Evolutionary conservation across 2,329 filamentous ascomycete species (phyloP).

Genomic region (Microthyrium microscopicum): DNA sequence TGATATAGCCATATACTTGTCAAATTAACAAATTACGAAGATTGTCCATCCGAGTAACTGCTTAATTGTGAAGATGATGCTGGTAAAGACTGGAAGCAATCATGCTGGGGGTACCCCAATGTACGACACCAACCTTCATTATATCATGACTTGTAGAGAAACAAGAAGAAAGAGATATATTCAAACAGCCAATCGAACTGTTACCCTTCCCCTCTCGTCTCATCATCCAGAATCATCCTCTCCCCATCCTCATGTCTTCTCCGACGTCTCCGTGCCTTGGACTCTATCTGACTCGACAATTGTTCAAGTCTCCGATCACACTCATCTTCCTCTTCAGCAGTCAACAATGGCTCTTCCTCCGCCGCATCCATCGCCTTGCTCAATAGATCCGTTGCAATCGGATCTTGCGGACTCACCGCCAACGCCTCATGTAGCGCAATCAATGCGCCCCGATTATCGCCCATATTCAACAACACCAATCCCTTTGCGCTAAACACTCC

Average conservation of each 20-base stretch:
- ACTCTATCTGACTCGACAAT: conserved; percentile 12
- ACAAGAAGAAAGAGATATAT: too few relatives aligned
- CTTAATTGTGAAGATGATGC: too few relatives aligned
- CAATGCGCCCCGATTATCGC: conserved; percentile 59
- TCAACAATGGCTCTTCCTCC: conserved; percentile 11
- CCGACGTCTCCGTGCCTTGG: conserved; percentile 35
- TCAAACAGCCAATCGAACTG: not conserved
- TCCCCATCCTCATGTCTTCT: conserved; percentile 23
- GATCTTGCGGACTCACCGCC: conserved; percentile 62
- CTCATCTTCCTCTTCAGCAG: conserved; percentile 7
- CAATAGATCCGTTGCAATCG: conserved; percentile 63
- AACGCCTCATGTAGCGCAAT: conserved; percentile 71
- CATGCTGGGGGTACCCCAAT: too few relatives aligned
- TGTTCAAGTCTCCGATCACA: conserved; percentile 30
- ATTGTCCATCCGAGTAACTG: too few relatives aligned
- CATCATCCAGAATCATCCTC: conserved; percentile 40
- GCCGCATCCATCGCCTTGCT: conserved; percentile 44
- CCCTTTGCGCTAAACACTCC: conserved; percentile 70
- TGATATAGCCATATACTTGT: too few relatives aligned
- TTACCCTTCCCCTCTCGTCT: conserved; percentile 26
- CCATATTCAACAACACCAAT: conserved; percentile 65
- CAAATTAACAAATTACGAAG: too few relatives aligned
- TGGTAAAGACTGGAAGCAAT: too few relatives aligned
- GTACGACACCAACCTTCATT: too few relatives aligned
- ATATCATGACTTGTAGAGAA: too few relatives aligned